Percentiles rank a stretch among this genome's conserved stretches.
These are phyloP conservation scores for Sungouiozyma intestinalis DNA, from an alignment of 805 yeast species.

Conservation along the genomic window DNA sequence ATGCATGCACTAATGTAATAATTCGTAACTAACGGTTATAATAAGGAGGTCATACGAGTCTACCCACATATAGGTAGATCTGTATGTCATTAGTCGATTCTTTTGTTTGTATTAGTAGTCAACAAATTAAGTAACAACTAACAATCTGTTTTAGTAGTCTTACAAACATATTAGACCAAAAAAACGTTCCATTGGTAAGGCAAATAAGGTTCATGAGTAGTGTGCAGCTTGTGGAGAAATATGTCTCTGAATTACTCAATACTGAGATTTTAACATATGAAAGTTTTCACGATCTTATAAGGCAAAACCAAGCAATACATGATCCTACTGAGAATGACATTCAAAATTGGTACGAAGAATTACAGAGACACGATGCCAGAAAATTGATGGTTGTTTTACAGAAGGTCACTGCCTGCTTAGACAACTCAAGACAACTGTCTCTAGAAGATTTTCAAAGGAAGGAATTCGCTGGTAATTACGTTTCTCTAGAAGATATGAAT, in stretches of 20 bases:
- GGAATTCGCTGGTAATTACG: background rate
- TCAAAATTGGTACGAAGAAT: background rate
- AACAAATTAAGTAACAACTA: too few species aligned
- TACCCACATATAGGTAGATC: too few species aligned
- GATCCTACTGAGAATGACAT: background rate
- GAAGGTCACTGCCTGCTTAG: background rate
- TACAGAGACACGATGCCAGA: background rate
- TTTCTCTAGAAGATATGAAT: background rate
- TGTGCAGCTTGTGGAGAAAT: background rate
- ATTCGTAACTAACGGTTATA: too few species aligned
- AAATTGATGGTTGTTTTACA: background rate
- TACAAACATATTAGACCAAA: background rate
- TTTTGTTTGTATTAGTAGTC: too few species aligned
- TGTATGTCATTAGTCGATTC: too few species aligned
- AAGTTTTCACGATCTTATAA: background rate
- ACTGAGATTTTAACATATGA: background rate
- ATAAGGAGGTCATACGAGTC: too few species aligned
- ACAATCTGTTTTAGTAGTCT: too few species aligned
- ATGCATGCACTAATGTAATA: too few species aligned
- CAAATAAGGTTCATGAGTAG: background rate
- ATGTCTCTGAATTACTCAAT: background rate
- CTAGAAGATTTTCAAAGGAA: background rate
- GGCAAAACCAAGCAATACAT: background rate
- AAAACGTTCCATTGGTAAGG: background rate
- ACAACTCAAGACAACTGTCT: background rate